Evolutionary conservation across 2,329 filamentous ascomycete genomes (phyloP).

Genomic region (Samsoniella hepiali): DNA sequence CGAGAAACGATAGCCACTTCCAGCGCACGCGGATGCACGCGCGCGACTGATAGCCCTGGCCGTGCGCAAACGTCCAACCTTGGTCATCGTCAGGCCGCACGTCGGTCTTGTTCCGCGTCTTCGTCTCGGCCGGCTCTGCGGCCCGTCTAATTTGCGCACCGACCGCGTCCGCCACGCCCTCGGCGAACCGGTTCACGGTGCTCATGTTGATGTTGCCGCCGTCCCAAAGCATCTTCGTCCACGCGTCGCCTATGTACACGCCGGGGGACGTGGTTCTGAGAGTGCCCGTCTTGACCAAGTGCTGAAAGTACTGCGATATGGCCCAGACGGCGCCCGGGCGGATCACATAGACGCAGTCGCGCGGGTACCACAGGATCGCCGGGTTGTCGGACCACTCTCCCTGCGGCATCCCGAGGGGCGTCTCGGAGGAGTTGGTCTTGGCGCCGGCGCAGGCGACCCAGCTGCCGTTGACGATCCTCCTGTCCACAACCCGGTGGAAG

Average conservation of each 20-base stretch:
- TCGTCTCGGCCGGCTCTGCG: not conserved
- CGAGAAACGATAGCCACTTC: not conserved
- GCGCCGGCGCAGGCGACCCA: not conserved
- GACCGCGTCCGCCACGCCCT: not conserved
- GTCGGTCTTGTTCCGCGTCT: not conserved
- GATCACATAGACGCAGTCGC: not conserved
- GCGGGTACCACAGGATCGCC: not conserved
- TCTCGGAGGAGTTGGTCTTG: not conserved
- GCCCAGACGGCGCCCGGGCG: not conserved
- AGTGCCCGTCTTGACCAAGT: not conserved
- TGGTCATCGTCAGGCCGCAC: not conserved
- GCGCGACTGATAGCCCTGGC: not conserved
- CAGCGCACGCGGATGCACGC: not conserved
- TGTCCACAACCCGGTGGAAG: not conserved
- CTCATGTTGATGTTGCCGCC: not conserved
- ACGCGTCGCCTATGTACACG: not conserved
- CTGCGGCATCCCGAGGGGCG: not conserved
- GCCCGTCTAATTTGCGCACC: not conserved
- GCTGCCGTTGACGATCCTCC: not conserved
- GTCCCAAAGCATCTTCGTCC: not conserved
- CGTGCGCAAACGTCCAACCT: not conserved
- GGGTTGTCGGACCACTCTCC: not conserved
- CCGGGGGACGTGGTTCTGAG: not conserved
- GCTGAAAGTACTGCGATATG: not conserved
- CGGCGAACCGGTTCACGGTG: not conserved